Conservation (phyloP, 768 basidiomycete species). For the Leccinum ochraceum region DNA sequence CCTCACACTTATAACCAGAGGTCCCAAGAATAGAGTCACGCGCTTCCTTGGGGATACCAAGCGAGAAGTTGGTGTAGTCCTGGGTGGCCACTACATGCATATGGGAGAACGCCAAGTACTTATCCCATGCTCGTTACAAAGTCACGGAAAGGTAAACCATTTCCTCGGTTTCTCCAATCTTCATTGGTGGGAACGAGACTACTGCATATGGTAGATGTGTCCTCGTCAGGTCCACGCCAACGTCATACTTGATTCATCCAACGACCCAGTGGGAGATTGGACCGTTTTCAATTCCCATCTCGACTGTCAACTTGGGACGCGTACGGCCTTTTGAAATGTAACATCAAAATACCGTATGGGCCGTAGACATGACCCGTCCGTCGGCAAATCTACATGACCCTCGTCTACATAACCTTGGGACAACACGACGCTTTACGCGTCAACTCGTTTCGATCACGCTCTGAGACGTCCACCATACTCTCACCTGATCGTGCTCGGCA, state of each 20-base stretch:
- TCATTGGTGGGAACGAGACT: not conserved
- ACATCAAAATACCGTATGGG: no score
- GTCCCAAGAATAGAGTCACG: conserved; percentile 16
- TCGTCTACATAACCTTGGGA: not conserved
- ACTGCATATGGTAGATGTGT: not conserved
- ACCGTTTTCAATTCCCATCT: not conserved
- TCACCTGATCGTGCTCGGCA: not conserved
- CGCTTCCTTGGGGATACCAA: not conserved
- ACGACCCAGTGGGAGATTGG: conserved; percentile 11
- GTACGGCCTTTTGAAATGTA: no score
- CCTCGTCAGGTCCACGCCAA: conserved; percentile 12
- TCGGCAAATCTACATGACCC: not conserved
- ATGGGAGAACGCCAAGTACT: conserved; percentile 15
- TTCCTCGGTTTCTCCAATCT: not conserved
- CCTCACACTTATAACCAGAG: conserved; percentile 4
- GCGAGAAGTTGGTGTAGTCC: not conserved
- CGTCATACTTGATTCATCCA: conserved; percentile 13
- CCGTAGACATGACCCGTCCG: not conserved
- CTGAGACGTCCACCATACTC: not conserved
- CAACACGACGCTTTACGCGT: conserved; percentile 15
- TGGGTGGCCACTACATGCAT: conserved; percentile 3
- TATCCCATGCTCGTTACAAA: conserved; percentile 15
- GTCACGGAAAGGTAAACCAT: conserved; percentile 13
- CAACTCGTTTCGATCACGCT: not conserved
- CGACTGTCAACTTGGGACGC: not conserved